phyloP scores from a whole-genome alignment of 2,329 filamentous ascomycete species.

The Ophiostoma sp. region DNA sequence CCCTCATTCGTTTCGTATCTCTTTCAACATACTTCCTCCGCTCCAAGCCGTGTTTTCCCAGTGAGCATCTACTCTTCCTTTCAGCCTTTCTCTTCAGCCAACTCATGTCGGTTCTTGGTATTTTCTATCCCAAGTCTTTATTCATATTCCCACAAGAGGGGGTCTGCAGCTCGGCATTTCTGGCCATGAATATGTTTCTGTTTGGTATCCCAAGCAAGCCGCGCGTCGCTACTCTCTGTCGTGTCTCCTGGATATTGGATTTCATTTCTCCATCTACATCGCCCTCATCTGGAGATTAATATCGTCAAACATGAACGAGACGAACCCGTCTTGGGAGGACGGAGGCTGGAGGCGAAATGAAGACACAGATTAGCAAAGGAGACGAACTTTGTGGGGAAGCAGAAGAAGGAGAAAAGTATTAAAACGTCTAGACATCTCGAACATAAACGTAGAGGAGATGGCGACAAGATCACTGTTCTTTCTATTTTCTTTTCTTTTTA shows the following conservation, averaged over 20 bases:
- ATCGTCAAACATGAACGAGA: neutral
- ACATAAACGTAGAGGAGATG: neutral
- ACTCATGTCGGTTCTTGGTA: neutral
- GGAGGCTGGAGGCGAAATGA: neutral
- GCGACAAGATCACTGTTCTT: too few relatives aligned
- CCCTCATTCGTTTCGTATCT: too few relatives aligned
- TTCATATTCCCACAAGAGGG: neutral
- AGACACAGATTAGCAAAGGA: neutral
- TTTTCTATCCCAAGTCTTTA: neutral
- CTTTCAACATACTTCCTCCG: neutral
- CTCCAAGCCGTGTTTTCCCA: neutral
- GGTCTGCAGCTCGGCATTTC: constrained; percentile 9
- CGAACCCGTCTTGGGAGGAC: neutral
- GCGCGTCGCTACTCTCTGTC: constrained; percentile 13
- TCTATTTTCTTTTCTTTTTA: neutral
- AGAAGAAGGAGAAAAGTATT: neutral
- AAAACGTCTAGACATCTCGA: neutral
- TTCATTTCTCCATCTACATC: neutral
- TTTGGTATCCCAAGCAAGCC: neutral
- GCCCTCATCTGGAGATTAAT: constrained; percentile 11
- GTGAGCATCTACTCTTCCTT: neutral
- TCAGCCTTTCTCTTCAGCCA: neutral
- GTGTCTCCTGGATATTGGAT: neutral
- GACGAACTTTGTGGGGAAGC: constrained; percentile 17
- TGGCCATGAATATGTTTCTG: neutral